Evolutionary conservation across 495 filamentous ascomycete species (phyloP).

Genomic region (Hyaloscypha hepaticicola): DNA sequence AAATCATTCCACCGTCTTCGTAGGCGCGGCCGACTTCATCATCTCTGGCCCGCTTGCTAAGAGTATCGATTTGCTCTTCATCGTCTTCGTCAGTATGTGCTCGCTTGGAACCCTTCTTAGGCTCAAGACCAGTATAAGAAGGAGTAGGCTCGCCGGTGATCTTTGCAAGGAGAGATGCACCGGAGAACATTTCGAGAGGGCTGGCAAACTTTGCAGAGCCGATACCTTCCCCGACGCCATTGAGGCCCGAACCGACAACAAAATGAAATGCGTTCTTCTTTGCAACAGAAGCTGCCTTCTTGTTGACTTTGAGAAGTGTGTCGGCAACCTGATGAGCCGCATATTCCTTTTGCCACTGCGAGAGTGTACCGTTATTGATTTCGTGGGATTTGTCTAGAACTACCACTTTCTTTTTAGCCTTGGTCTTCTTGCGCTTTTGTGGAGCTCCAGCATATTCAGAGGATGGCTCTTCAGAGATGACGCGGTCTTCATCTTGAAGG

Average conservation of each 20-base stretch:
- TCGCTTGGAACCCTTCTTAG: conserved; percentile 41
- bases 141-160: conserved; percentile 38
- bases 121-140: neutral
- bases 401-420: conserved; percentile 12
- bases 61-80: conserved; percentile 34
- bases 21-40: conserved; percentile 41
- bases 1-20: conserved; percentile 37
- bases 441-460: conserved; percentile 31
- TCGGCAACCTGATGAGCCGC: conserved; percentile 26
- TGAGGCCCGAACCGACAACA: conserved; percentile 54
- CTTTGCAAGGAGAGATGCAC: conserved; percentile 48
- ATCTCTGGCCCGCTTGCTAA: conserved; percentile 19
- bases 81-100: conserved; percentile 19
- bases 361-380: conserved; percentile 23
- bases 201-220: conserved; percentile 38
- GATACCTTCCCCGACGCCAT: conserved; percentile 53
- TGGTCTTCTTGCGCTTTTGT: conserved; percentile 15
- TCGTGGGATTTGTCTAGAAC: conserved; percentile 21
- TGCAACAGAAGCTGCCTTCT: conserved; percentile 41
- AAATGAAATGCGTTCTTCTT: conserved; percentile 57
- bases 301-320: conserved; percentile 23
- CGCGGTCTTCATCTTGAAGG: conserved; percentile 13
- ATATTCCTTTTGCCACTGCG: conserved; percentile 29
- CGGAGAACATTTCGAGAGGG: conserved; percentile 55
- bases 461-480: conserved; percentile 26